Evolutionary conservation across 2,329 filamentous ascomycete genomes (phyloP), one percentile per base, ranked within the genome.

Genomic region (Alternaria consortialis): DNA sequence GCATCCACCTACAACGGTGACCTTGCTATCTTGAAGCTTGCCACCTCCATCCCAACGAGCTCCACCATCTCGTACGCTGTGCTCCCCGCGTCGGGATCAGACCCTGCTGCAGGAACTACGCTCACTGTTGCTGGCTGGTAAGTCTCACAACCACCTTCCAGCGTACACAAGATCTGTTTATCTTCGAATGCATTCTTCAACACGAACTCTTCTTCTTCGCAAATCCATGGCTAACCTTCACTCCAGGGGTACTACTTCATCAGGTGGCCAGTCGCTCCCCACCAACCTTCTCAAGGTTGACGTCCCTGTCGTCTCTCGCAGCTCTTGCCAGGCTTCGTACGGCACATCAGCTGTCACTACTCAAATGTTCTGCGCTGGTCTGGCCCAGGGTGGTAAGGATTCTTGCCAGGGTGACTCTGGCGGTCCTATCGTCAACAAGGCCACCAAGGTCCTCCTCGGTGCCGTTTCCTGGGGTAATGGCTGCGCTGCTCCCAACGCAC

Each of bases 351-450:
- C 47, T 36, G 54, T 75, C 60, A 73, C 70, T 37, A 55, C 53
- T 63, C 57, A 62, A 61, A 75, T 75, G 73, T 63, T 70, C 60
- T 75, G 73, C 48, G 73, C 73, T 32, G 71, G 70, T 46, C 3
- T 63, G 12, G 3, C 65, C 9, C 42, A 55, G 15, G 73, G 73
- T 58, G 71, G 71, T 54, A 71, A 70, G 66, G 73, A 74, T 65
- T 74, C 73, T 51, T 75, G 73, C 73, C 73, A 74, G 68, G 71
- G 73, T 61, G 73, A 75, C 67, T 63, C 56, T 54, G 73, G 73
- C 48, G 71, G 71, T 39, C 71, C 73, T 23, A 65, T 75, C 23
- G 53, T 73, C 53, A 53, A 70, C 60, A 37, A 50, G 46, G n/a
- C 58, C 4, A 37, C 47, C 44, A 61, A 53, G 53, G 23, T 25